Percentiles rank a stretch among this genome's conserved stretches.
Conservation (phyloP, 768 basidiomycete species). For the Lactarius vividus region DNA sequence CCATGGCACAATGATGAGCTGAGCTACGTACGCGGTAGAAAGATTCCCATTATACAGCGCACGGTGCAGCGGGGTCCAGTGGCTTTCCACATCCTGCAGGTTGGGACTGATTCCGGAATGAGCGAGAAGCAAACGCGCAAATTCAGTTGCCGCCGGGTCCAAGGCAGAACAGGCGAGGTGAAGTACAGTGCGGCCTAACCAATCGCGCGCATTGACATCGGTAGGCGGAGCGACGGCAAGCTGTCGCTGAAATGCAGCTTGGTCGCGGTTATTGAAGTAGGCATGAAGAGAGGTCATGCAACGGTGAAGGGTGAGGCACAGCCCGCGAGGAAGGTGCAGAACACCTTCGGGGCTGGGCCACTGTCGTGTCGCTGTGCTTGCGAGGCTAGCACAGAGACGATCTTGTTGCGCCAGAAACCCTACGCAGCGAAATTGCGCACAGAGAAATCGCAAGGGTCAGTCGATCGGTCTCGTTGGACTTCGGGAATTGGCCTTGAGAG, state of each 20-base stretch:
- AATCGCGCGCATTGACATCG: constrained; percentile 73
- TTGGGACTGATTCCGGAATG: constrained; percentile 81
- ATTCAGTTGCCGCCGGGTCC: constrained; percentile 56
- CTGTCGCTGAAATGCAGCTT: constrained; percentile 73
- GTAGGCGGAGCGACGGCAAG: constrained; percentile 38
- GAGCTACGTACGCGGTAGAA: constrained; percentile 54
- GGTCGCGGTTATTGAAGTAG: constrained; percentile 64
- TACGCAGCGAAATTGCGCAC: too few relatives aligned
- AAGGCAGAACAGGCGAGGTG: constrained; percentile 73
- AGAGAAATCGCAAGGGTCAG: background rate
- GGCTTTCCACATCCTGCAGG: constrained; percentile 73
- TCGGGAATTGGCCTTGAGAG: background rate
- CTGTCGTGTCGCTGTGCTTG: background rate
- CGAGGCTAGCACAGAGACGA: constrained; percentile 2
- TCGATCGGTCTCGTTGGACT: background rate
- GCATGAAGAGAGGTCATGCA: constrained; percentile 84
- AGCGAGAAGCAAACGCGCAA: constrained; percentile 69
- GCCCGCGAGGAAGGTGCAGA: constrained; percentile 8
- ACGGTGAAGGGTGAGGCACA: background rate
- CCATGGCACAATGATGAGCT: background rate
- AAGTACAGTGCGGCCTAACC: constrained; percentile 71
- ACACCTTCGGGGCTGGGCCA: constrained; percentile 3
- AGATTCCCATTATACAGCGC: constrained; percentile 81
- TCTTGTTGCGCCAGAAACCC: background rate
- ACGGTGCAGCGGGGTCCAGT: constrained; percentile 89